These are phyloP conservation scores for Chalara sp. DNA, from an alignment of 2,329 filamentous ascomycete genomes.

Conservation along the genomic window DNA sequence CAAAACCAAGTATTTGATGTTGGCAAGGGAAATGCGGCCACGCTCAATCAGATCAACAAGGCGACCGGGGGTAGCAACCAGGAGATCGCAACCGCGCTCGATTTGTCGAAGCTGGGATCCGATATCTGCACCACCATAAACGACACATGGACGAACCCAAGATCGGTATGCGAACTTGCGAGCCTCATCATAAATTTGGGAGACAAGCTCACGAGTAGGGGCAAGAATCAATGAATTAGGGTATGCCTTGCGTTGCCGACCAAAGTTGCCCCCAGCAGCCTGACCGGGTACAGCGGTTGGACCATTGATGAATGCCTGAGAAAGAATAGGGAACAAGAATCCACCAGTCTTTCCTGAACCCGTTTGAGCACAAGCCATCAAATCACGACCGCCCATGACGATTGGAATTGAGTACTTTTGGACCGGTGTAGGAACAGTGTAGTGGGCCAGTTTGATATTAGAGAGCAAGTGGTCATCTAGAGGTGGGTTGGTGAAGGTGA, in stretches of 20 bases:
- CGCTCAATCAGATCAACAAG: constrained; percentile 97
- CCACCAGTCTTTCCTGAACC: constrained; percentile 99
- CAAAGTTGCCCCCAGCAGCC: constrained; percentile 61
- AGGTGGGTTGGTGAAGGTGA: constrained; percentile 86
- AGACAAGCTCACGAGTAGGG: constrained; percentile 95
- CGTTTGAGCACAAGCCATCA: constrained; percentile 99
- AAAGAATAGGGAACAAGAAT: constrained; percentile 98
- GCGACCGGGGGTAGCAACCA: constrained; percentile 95
- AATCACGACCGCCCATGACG: constrained; percentile 92
- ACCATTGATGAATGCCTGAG: constrained; percentile 90
- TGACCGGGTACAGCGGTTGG: constrained; percentile 63
- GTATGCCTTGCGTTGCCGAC: constrained; percentile 95
- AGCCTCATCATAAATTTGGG: constrained; percentile 95
- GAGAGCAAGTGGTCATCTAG: constrained; percentile 86
- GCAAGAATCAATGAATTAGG: constrained; percentile 94
- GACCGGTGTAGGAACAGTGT: constrained; percentile 93
- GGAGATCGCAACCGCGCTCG: constrained; percentile 91
- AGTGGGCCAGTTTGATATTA: constrained; percentile 92
- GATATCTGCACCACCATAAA: constrained; percentile 98
- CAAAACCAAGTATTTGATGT: constrained; percentile 98
- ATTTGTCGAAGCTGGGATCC: constrained; percentile 97
- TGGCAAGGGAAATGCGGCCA: constrained; percentile 92
- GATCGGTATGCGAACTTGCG: constrained; percentile 99
- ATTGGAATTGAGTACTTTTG: constrained; percentile 99
- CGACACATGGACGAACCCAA: constrained; percentile 96